Conservation (phyloP, 257 asterid species). For the Prunella vulgaris region DNA sequence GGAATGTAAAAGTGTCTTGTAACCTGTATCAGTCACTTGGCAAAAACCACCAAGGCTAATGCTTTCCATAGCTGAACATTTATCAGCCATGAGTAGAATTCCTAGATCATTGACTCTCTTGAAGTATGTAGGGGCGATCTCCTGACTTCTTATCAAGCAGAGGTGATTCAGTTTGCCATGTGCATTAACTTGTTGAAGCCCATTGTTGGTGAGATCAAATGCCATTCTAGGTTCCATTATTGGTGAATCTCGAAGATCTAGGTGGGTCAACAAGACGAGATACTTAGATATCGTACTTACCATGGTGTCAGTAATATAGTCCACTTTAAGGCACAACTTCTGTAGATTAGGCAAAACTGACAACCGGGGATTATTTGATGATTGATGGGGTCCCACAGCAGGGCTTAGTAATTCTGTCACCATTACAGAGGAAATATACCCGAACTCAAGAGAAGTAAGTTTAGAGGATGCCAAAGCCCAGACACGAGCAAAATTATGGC, state of each 20-base stretch:
- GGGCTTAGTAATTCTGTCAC: constrained; percentile 79
- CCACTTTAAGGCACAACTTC: constrained; percentile 76
- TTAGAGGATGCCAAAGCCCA: constrained; percentile 71
- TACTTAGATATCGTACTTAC: constrained; percentile 55
- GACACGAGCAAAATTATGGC: constrained; percentile 68
- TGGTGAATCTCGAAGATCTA: constrained; percentile 94
- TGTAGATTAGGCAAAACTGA: constrained; percentile 62
- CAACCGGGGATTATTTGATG: constrained; percentile 36
- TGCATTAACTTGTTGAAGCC: constrained; percentile 79
- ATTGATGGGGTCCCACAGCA: constrained; percentile 41
- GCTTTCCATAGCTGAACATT: constrained; percentile 85
- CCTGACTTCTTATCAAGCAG: constrained; percentile 82
- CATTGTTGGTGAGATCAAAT: constrained; percentile 84
- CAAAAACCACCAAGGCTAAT: constrained; percentile 91
- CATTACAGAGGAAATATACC: constrained; percentile 83
- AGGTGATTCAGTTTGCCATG: constrained; percentile 90
- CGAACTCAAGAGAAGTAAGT: constrained; percentile 77
- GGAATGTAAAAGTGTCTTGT: constrained; percentile 80
- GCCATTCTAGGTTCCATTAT: constrained; percentile 80
- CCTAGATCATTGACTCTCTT: constrained; percentile 94
- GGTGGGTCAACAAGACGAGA: constrained; percentile 59
- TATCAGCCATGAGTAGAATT: constrained; percentile 95
- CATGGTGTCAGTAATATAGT: constrained; percentile 89
- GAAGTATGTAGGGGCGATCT: constrained; percentile 68
- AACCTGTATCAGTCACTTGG: constrained; percentile 92